A percentile compares a stretch with the other conserved stretches of the same genome.
Conservation (phyloP, 2,329 filamentous ascomycete species). For the Scedosporium aurantiacum region DNA sequence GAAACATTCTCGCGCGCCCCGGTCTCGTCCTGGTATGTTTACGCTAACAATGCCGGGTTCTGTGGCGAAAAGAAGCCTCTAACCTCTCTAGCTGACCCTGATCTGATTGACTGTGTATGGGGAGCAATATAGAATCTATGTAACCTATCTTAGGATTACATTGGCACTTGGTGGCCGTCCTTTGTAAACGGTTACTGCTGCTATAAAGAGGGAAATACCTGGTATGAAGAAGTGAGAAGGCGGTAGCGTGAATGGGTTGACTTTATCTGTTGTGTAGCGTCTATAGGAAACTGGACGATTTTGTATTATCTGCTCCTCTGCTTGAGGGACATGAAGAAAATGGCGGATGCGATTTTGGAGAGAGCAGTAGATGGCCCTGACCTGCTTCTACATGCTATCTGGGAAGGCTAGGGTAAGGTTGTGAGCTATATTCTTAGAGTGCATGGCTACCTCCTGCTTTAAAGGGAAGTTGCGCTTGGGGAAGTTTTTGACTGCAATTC, state of each 20-base stretch:
- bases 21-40: neutral
- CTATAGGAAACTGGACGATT: neutral
- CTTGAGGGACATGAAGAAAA: neutral
- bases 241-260: neutral
- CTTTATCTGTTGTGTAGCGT: neutral
- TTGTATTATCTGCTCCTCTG: neutral
- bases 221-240: neutral
- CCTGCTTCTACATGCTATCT: neutral
- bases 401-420: neutral
- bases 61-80: neutral
- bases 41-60: neutral
- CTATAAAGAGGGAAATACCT: neutral
- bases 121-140: neutral
- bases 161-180: neutral
- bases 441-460: neutral
- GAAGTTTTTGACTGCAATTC: neutral
- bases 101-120: neutral
- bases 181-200: neutral
- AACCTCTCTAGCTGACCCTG: neutral
- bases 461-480: neutral
- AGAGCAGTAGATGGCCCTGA: neutral
- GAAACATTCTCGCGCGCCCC: neutral
- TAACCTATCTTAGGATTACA: neutral
- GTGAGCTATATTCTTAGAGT: neutral
- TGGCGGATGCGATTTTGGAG: neutral